Percentiles rank a stretch among this genome's conserved stretches.
These are phyloP conservation scores for Canavalia ensiformis DNA, from an alignment of 306 rosid species.

Conservation along the genomic window DNA sequence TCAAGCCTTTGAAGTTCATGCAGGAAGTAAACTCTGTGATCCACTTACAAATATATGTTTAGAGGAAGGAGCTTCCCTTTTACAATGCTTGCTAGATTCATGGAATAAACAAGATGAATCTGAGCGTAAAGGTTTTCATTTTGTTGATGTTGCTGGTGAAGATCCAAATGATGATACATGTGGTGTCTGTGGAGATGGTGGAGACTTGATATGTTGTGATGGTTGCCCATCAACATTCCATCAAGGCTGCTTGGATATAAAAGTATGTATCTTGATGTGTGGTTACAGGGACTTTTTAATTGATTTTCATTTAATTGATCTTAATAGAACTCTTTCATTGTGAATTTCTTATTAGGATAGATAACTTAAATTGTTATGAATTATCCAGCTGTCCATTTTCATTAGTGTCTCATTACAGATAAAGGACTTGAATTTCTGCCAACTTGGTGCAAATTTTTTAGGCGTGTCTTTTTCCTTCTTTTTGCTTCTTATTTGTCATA, in stretches of 20 bases:
- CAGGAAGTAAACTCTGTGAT: slow-evolving; percentile 65
- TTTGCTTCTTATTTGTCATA: slow-evolving; percentile 8
- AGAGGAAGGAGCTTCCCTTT: slow-evolving; percentile 76
- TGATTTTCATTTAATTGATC: slow-evolving; percentile 21
- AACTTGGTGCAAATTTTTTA: slow-evolving; percentile 30
- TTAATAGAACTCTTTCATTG: slow-evolving; percentile 16
- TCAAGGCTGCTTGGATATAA: slow-evolving; percentile 84
- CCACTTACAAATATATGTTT: slow-evolving; percentile 69
- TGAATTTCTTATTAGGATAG: slow-evolving; percentile 19
- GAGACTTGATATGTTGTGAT: slow-evolving; percentile 94
- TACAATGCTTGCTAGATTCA: slow-evolving; percentile 86
- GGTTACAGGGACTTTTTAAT: slow-evolving; percentile 14
- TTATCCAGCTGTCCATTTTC: slow-evolving; percentile 11
- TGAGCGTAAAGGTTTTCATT: slow-evolving; percentile 66
- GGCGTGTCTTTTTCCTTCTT: slow-evolving; percentile 19
- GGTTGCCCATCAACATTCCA: slow-evolving; percentile 98
- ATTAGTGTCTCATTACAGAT: not conserved
- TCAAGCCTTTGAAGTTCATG: slow-evolving; percentile 81
- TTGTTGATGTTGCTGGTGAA: slow-evolving; percentile 76
- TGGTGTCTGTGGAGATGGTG: slow-evolving; percentile 98
- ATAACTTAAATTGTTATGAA: slow-evolving; percentile 34
- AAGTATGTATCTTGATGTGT: slow-evolving; percentile 58
- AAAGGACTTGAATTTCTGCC: slow-evolving; percentile 16
- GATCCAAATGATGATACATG: slow-evolving; percentile 98
- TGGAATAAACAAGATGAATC: slow-evolving; percentile 89